phyloP scores from a whole-genome alignment of 805 yeast genomes.

The Spathaspora sp. region DNA sequence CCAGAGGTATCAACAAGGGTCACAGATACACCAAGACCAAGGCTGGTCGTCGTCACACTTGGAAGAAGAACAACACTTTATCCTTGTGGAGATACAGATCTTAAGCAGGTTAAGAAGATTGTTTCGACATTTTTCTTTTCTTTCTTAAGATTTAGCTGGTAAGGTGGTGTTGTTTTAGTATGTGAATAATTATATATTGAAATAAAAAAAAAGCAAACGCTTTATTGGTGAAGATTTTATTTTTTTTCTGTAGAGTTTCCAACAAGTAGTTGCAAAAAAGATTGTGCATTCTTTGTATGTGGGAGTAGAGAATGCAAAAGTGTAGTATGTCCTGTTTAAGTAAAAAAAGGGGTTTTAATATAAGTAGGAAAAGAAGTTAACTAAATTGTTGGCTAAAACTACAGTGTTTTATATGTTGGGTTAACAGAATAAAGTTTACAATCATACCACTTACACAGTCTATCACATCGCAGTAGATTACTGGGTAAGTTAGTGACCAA shows the following conservation, averaged over 20 bases:
- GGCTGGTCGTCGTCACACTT: slow-evolving; percentile 99
- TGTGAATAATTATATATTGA: background rate
- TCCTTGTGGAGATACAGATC: slow-evolving; percentile 99
- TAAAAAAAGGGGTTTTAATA: too few species aligned
- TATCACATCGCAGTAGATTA: too few species aligned
- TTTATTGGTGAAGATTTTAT: background rate
- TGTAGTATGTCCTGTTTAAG: too few species aligned
- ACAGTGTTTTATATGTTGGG: too few species aligned
- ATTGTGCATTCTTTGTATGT: background rate
- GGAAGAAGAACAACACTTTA: slow-evolving; percentile 99
- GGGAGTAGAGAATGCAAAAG: background rate
- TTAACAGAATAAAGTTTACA: too few species aligned
- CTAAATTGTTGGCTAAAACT: too few species aligned
- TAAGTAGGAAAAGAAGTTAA: too few species aligned
- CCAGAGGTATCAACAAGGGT: slow-evolving; percentile 99
- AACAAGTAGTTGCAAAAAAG: background rate
- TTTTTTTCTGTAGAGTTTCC: background rate
- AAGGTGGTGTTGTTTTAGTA: background rate
- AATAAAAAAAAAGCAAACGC: background rate
- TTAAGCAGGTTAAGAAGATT: slow-evolving; percentile 28
- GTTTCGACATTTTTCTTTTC: background rate
- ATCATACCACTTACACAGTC: too few species aligned
- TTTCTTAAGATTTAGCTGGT: background rate
- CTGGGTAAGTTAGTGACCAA: too few species aligned
- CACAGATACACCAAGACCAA: slow-evolving; percentile 97